Conservation (phyloP, 2,329 filamentous ascomycete genomes). For the Botryotinia narcissicola region DNA sequence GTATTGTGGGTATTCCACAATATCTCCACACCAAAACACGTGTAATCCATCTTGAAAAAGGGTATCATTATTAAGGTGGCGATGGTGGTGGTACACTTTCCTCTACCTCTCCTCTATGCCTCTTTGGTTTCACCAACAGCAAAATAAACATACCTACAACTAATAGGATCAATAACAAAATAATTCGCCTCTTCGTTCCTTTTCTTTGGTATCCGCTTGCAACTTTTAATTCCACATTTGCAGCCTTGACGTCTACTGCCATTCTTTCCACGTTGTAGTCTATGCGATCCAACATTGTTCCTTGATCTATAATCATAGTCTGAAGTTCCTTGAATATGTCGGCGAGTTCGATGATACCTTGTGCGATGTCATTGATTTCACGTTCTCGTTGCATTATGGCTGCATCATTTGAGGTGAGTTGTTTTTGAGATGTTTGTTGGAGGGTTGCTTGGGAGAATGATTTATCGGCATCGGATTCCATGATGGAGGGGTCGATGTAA, state of each 20-base stretch:
- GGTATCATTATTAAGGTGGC: constrained; percentile 15
- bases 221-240: constrained; percentile 86
- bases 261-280: constrained; percentile 98
- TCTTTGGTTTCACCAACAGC: constrained; percentile 63
- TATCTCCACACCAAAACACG: background rate
- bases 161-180: constrained; percentile 80
- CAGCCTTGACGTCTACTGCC: constrained; percentile 87
- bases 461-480: constrained; percentile 91
- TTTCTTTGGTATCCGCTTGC: constrained; percentile 86
- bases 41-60: background rate
- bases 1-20: background rate
- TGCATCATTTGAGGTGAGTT: constrained; percentile 72
- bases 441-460: constrained; percentile 88
- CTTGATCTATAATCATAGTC: constrained; percentile 90
- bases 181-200: constrained; percentile 87
- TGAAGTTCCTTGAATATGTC: constrained; percentile 97
- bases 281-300: constrained; percentile 87
- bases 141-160: constrained; percentile 86
- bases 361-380: constrained; percentile 96
- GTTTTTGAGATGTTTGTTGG: constrained; percentile 66
- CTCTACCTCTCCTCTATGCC: constrained; percentile 27
- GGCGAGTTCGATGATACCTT: constrained; percentile 94
- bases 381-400: constrained; percentile 88
- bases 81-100: constrained; percentile 34
- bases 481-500: constrained; percentile 81